Conservation (phyloP, 2,329 filamentous ascomycete species). For the Pyricularia grisea region DNA sequence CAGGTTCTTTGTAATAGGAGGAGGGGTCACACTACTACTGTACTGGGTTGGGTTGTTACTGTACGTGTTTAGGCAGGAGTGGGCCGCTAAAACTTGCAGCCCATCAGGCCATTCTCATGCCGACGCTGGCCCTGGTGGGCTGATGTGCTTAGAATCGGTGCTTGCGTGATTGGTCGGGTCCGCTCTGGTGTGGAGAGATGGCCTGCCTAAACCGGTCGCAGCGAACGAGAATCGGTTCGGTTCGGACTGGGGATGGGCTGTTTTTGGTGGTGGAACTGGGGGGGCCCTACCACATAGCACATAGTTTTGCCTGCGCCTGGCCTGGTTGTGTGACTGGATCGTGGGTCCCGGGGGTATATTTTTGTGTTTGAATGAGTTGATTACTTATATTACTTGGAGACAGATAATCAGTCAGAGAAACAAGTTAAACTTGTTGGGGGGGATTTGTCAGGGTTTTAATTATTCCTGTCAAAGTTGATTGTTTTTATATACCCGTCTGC, state of each 20-base stretch:
- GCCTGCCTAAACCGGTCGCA: background rate
- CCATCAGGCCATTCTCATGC: conserved; percentile 4
- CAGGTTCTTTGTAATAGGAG: too few species aligned
- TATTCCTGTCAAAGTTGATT: background rate
- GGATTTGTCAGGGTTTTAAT: too few species aligned
- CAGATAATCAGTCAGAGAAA: too few species aligned
- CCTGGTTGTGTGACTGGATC: background rate
- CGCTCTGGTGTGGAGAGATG: background rate
- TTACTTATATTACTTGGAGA: too few species aligned
- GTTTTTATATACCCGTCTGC: background rate
- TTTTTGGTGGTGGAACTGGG: background rate
- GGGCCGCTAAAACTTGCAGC: background rate
- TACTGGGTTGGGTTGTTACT: too few species aligned
- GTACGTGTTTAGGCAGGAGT: too few species aligned
- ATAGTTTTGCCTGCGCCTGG: background rate
- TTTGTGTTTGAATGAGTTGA: too few species aligned
- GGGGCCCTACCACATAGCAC: too few species aligned
- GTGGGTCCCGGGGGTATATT: background rate
- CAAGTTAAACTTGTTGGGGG: too few species aligned
- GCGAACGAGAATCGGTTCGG: background rate
- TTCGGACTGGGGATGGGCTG: background rate
- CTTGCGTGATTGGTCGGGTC: background rate
- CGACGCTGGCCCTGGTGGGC: background rate
- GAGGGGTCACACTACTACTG: too few species aligned
- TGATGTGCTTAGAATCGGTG: conserved; percentile 1